Evolutionary conservation across 805 yeast species (phyloP).

Genomic region (Kuraishia piskuri): DNA sequence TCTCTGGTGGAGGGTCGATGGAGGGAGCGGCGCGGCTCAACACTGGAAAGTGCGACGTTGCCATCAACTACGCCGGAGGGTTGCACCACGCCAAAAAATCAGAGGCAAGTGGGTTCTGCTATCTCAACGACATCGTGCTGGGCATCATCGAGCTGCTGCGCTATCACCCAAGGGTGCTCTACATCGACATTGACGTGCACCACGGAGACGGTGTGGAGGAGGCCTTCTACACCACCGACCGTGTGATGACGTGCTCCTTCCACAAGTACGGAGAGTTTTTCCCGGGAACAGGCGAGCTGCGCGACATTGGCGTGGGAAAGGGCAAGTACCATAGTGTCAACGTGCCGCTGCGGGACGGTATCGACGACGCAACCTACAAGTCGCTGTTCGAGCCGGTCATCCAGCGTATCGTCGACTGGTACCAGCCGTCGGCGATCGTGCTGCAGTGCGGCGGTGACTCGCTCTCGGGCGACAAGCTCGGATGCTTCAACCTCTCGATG

Average conservation of each 20-base stretch:
- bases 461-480: conserved; percentile 88
- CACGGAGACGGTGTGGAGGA: conserved; percentile 97
- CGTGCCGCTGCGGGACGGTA: conserved; percentile 87
- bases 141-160: conserved; percentile 74
- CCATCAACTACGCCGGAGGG: conserved; percentile 92
- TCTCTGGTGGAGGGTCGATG: conserved; percentile 83
- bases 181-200: conserved; percentile 85
- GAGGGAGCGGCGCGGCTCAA: conserved; percentile 84
- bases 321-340: conserved; percentile 81
- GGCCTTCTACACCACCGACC: conserved; percentile 84
- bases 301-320: conserved; percentile 76
- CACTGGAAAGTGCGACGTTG: conserved; percentile 80
- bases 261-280: conserved; percentile 91
- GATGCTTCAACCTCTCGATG: conserved; percentile 92
- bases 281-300: conserved; percentile 87
- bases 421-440: conserved; percentile 94
- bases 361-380: conserved; percentile 82
- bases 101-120: conserved; percentile 88
- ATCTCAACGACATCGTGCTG: conserved; percentile 81
- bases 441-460: conserved; percentile 99
- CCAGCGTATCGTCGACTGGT: conserved; percentile 68
- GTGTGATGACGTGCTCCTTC: conserved; percentile 86
- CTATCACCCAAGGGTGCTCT: conserved; percentile 77
- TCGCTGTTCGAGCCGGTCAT: conserved; percentile 87
- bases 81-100: conserved; percentile 87